Conservation (phyloP, 2,329 filamentous ascomycete species). For the Aciculosporium take region DNA sequence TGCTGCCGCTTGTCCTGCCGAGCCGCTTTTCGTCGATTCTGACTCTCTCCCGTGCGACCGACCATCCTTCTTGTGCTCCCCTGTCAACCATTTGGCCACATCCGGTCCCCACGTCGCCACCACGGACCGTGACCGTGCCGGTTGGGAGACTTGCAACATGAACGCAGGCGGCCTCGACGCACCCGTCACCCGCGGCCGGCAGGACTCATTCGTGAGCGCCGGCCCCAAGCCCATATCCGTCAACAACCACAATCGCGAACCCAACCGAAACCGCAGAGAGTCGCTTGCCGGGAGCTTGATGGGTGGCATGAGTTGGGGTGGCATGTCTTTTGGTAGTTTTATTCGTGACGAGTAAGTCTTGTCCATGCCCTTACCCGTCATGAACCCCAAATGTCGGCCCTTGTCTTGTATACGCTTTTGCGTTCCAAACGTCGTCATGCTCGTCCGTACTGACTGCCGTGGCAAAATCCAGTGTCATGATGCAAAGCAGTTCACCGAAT, state of each 20-base stretch:
- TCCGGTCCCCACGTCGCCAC: slow-evolving; percentile 10
- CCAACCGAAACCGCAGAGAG: slow-evolving; percentile 44
- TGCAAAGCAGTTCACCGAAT: slow-evolving; percentile 93
- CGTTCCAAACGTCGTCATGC: too few species aligned
- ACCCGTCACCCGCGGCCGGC: slow-evolving; percentile 40
- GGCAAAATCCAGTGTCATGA: slow-evolving; percentile 56
- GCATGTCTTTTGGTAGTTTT: slow-evolving; percentile 89
- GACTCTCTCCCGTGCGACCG: slow-evolving; percentile 13
- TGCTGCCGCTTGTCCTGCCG: slow-evolving; percentile 21
- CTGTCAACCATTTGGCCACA: slow-evolving; percentile 13
- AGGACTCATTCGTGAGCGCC: slow-evolving; percentile 52
- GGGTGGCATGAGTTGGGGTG: slow-evolving; percentile 93
- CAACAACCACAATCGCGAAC: slow-evolving; percentile 48
- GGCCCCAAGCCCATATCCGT: slow-evolving; percentile 54
- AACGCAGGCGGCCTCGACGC: slow-evolving; percentile 46
- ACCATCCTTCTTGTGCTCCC: slow-evolving; percentile 13
- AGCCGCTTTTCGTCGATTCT: slow-evolving; percentile 11
- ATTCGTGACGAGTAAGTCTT: slow-evolving; percentile 87
- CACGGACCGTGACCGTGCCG: neutral
- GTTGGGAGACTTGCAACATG: slow-evolving; percentile 32
- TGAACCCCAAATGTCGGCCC: too few species aligned
- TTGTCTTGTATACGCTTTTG: too few species aligned
- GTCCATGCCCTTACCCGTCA: neutral
- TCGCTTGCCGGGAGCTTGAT: slow-evolving; percentile 50
- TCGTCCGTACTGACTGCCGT: neutral